A percentile compares a stretch with the other conserved stretches of the same genome.
Evolutionary conservation across 179 eudicot species (phyloP).

Genomic region (Spergularia azorica): DNA sequence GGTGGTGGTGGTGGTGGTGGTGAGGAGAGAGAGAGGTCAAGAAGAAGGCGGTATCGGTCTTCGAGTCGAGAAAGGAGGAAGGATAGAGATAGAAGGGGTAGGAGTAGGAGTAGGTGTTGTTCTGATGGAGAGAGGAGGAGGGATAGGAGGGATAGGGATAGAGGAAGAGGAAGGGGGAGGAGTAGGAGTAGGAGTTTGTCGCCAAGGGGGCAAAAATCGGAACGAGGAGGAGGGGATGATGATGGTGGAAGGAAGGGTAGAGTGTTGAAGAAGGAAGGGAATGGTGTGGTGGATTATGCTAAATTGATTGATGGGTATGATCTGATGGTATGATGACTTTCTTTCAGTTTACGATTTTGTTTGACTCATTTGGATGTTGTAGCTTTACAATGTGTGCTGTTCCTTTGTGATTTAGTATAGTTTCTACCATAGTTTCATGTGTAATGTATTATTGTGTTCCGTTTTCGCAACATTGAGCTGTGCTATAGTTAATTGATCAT

Average conservation of each 20-base stretch:
- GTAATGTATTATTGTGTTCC: neutral
- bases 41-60: slow-evolving; percentile 24
- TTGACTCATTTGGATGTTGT: slow-evolving; percentile 6
- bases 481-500: no score
- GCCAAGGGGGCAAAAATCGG: slow-evolving; percentile 38
- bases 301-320: slow-evolving; percentile 65
- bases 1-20: slow-evolving; percentile 11
- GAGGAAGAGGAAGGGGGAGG: slow-evolving; percentile 6
- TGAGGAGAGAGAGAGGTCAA: slow-evolving; percentile 15
- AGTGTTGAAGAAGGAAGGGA: slow-evolving; percentile 34
- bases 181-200: slow-evolving; percentile 42
- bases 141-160: slow-evolving; percentile 24
- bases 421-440: neutral
- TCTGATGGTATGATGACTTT: slow-evolving; percentile 54
- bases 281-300: slow-evolving; percentile 53
- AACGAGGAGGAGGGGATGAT: slow-evolving; percentile 32
- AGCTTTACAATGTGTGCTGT: neutral
- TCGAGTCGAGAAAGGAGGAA: slow-evolving; percentile 29
- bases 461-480: no score
- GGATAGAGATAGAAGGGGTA: slow-evolving; percentile 17
- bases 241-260: slow-evolving; percentile 36
- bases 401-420: neutral
- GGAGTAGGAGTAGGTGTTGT: slow-evolving; percentile 27
- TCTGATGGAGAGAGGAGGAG: slow-evolving; percentile 36
- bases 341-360: neutral